Base-by-base conservation (phyloP, 2,329 filamentous ascomycete genomes). In the Alternaria brassicae region DNA sequence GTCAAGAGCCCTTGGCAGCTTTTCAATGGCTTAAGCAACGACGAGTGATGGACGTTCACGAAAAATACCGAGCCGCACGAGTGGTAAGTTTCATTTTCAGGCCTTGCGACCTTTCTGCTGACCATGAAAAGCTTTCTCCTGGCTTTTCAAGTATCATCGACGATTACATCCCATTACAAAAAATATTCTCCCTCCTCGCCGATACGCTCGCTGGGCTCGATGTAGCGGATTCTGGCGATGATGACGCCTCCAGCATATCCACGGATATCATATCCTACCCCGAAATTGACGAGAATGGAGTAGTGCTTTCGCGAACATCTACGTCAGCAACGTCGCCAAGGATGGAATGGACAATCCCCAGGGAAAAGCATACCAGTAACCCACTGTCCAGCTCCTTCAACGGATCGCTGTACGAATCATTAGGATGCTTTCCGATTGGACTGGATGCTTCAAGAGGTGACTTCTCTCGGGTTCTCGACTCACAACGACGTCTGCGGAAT, bases 1-100 rank as follows among this genome's bases (percentile, higher is more conserved):
- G 66, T 37, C 61, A 72, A 32, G 74, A 78, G 53, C 76, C 76
- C 28, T 58, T 78, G 23, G 74, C 74, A 28, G 75, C 74, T 3
- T 78, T 78, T 34, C 73, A 77, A 51, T 78, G 76, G 76, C 65
- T 78, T 15, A 78, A 78, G 53, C 67, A 72, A 21, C 64, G 71
- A 17, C 72, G 64, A 66, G 74, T 77, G 19, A 78, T 78, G 76
- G 63, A 63, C 30, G 63, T 77, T 9, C 76, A 78, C 52, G 75
- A 78, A 13, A 72, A 61, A 39, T 77, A 74, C 52, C 68, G 76
- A 19, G 68, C 65, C 28, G 70, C 67, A 21, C 69, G 71, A 21
- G 63, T 65, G 25, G 73, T 77, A 62, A 68, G 72, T 62, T 34
- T 25, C 2, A 13, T 28, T 8, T 17, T 5, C n/a, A 21, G 19